Evolutionary conservation across 2,329 filamentous ascomycete species (phyloP).

Genomic region (Coniella lustricola): DNA sequence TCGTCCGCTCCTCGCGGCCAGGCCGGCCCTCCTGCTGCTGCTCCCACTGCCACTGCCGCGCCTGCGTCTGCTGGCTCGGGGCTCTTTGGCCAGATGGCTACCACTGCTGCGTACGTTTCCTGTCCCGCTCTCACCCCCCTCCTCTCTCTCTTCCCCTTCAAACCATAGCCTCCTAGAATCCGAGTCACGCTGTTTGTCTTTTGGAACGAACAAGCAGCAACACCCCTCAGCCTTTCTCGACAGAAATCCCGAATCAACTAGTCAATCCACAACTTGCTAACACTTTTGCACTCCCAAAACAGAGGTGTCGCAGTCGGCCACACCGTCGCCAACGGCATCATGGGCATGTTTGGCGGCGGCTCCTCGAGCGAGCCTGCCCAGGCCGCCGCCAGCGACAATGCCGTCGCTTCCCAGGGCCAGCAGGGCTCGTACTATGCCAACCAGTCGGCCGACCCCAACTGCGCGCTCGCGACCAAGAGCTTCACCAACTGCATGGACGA

Average conservation of each 20-base stretch:
- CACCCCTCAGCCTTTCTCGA: too few species aligned
- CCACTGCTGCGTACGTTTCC: slow-evolving; percentile 85
- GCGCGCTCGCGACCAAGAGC: slow-evolving; percentile 69
- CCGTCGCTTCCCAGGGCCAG: slow-evolving; percentile 43
- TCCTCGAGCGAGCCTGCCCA: slow-evolving; percentile 46
- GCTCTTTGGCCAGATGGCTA: slow-evolving; percentile 94
- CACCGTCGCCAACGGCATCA: slow-evolving; percentile 89
- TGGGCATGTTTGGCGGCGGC: slow-evolving; percentile 77
- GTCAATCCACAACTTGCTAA: too few species aligned
- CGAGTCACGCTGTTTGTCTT: not conserved
- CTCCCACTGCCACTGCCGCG: slow-evolving; percentile 43
- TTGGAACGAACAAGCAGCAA: too few species aligned
- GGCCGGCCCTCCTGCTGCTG: slow-evolving; percentile 41
- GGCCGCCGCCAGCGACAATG: slow-evolving; percentile 30
- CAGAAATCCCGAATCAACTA: too few species aligned
- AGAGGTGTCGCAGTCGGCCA: slow-evolving; percentile 97
- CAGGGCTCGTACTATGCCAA: slow-evolving; percentile 46
- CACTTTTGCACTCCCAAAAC: slow-evolving; percentile 9
- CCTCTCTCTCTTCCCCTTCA: not conserved
- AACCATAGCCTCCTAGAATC: not conserved
- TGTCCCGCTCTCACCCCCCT: not conserved
- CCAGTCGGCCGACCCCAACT: slow-evolving; percentile 57
- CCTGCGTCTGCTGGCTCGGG: slow-evolving; percentile 62
- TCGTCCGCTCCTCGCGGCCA: slow-evolving; percentile 36
- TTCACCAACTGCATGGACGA: slow-evolving; percentile 98